These are phyloP conservation scores for Talaromyces nanjingensis DNA, from an alignment of 495 filamentous ascomycete species.

Conservation along the genomic window DNA sequence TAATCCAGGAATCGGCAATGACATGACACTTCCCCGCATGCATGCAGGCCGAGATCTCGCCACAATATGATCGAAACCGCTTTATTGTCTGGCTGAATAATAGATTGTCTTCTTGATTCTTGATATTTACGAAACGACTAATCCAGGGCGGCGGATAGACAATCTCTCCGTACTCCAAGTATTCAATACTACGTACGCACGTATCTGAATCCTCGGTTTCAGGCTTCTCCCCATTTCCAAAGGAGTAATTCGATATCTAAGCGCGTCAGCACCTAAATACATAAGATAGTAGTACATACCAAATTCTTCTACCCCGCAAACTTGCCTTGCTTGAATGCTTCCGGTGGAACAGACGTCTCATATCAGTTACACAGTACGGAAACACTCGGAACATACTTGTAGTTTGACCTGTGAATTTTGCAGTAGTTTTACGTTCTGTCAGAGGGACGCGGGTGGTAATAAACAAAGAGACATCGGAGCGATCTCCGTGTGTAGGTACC, in stretches of 20 bases:
- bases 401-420: neutral
- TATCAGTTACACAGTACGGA: neutral
- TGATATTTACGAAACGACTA: neutral
- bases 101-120: neutral
- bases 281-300: too few relatives aligned
- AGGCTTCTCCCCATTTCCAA: neutral
- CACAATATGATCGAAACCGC: neutral
- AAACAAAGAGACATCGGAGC: neutral
- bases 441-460: neutral
- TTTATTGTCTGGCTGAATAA: neutral
- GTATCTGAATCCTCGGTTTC: neutral
- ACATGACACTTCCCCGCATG: neutral
- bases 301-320: neutral
- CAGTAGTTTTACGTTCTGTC: neutral
- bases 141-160: neutral
- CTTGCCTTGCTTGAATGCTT: too few relatives aligned
- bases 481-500: neutral
- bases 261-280: too few relatives aligned
- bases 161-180: neutral
- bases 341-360: too few relatives aligned
- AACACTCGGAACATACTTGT: neutral
- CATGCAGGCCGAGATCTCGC: neutral
- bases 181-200: neutral
- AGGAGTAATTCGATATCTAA: neutral
- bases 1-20: neutral